phyloP scores from a whole-genome alignment of 495 filamentous ascomycete species.

The Tuber melanosporum region DNA sequence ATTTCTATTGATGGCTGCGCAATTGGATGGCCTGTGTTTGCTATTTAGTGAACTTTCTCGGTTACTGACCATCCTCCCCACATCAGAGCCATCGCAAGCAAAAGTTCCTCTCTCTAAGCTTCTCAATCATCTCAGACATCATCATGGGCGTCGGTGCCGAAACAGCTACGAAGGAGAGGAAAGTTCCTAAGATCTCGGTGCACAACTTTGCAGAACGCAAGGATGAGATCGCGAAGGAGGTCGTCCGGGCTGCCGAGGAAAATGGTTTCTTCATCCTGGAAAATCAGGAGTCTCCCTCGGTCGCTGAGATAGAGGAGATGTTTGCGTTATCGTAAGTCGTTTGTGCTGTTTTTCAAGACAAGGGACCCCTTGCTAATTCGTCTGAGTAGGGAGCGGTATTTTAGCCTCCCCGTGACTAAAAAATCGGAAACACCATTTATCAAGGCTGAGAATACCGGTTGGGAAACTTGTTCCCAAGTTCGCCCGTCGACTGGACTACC shows the following conservation, averaged over 20 bases:
- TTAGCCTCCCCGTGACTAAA: slow-evolving; percentile 49
- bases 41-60: background rate
- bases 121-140: background rate
- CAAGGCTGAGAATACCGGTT: slow-evolving; percentile 54
- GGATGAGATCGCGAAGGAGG: slow-evolving; percentile 50
- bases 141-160: background rate
- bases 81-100: background rate
- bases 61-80: slow-evolving; percentile 6
- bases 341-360: background rate
- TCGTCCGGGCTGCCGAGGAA: slow-evolving; percentile 56
- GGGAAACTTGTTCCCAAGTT: slow-evolving; percentile 58
- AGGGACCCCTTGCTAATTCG: background rate
- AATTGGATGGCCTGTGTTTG: background rate
- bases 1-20: background rate
- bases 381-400: slow-evolving; percentile 46
- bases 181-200: slow-evolving; percentile 56
- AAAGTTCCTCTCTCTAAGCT: background rate
- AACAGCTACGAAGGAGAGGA: slow-evolving; percentile 46
- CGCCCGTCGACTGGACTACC: slow-evolving; percentile 56
- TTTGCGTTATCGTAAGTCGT: slow-evolving; percentile 46
- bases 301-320: slow-evolving; percentile 49
- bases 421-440: slow-evolving; percentile 53
- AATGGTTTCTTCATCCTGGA: slow-evolving; percentile 58
- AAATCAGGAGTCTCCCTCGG: slow-evolving; percentile 51
- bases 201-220: slow-evolving; percentile 51